Conservation (phyloP, 1,284 basidiomycete species). For the Austroboletus rostrupii region DNA sequence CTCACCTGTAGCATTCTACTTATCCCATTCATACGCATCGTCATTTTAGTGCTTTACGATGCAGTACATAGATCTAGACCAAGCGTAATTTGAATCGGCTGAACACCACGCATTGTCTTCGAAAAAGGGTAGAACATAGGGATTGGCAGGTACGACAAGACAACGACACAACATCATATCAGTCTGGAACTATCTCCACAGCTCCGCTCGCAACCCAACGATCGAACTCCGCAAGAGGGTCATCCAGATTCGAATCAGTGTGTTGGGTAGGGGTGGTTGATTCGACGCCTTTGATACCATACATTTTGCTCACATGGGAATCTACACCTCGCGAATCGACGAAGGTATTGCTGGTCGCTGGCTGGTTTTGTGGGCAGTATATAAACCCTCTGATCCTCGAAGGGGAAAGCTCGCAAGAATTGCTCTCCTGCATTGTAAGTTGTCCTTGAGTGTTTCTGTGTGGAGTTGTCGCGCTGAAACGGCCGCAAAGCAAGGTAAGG, state of each 20-base stretch:
- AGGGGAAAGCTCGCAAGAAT: conserved; percentile 21
- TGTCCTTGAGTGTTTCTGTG: not conserved
- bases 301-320: not conserved
- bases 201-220: conserved; percentile 45
- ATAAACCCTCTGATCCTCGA: conserved; percentile 27
- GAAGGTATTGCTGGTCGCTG: not conserved
- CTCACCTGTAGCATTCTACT: no score
- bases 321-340: not conserved
- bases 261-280: not conserved
- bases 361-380: conserved; percentile 2
- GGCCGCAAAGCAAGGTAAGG: not conserved
- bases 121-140: no score
- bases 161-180: not conserved
- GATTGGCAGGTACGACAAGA: no score
- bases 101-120: no score
- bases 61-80: no score
- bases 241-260: conserved; percentile 15
- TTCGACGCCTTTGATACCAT: not conserved
- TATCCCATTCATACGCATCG: no score
- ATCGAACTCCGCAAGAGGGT: conserved; percentile 46
- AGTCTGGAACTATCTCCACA: conserved; percentile 34
- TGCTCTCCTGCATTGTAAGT: conserved; percentile 1
- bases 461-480: not conserved
- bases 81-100: no score
- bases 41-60: no score